Percentiles rank a stretch among this genome's conserved stretches.
Evolutionary conservation across 208 protist genomes (phyloP).

Genomic region (Trypanosoma boissoni): DNA sequence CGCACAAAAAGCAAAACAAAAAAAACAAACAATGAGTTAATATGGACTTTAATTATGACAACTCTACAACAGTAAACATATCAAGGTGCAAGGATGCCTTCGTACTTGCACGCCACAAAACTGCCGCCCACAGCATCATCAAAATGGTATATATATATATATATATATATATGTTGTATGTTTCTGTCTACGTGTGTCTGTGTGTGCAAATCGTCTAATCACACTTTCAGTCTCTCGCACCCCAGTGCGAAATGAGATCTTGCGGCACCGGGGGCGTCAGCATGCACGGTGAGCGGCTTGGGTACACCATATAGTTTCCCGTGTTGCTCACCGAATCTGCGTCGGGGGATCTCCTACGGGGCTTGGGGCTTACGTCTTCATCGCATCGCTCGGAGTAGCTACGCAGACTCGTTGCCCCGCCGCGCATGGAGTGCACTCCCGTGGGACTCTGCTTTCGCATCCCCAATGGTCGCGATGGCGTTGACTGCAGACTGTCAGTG

Average conservation of each 20-base stretch:
- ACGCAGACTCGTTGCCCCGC: too few species aligned
- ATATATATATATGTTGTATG: not conserved
- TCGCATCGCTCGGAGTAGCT: slow-evolving; percentile 15
- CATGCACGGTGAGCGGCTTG: slow-evolving; percentile 7
- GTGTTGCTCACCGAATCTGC: not conserved
- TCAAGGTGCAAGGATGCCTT: not conserved
- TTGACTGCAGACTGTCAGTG: not conserved
- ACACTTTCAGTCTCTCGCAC: not conserved
- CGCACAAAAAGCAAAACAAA: not conserved
- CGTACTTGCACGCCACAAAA: too few species aligned
- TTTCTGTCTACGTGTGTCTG: not conserved
- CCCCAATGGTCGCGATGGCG: not conserved
- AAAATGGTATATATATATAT: too few species aligned
- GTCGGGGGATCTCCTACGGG: not conserved
- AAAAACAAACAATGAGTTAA: not conserved
- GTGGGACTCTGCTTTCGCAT: not conserved
- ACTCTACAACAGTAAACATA: not conserved
- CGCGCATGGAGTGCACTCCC: not conserved
- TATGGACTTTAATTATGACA: not conserved
- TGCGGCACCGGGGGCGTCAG: slow-evolving; percentile 16
- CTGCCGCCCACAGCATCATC: too few species aligned
- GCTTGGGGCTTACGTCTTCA: slow-evolving; percentile 10
- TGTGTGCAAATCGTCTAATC: not conserved
- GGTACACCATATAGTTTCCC: not conserved
- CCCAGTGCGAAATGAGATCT: slow-evolving; percentile 8